Evolutionary conservation across 768 basidiomycete genomes (phyloP).

Genomic region (Cyathus striatus): DNA sequence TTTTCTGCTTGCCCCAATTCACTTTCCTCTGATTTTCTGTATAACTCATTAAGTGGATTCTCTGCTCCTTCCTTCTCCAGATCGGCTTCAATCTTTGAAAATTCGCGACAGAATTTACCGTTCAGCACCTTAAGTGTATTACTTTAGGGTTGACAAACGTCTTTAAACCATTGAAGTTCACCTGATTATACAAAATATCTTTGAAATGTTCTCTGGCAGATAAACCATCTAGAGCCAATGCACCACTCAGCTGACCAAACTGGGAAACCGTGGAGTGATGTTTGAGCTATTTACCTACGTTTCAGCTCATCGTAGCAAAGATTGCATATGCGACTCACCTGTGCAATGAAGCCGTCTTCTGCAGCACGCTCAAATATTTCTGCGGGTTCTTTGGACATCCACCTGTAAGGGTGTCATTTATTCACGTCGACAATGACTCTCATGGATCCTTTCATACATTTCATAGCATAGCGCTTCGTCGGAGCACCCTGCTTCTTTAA

Average conservation of each 20-base stretch:
- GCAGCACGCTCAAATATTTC: conserved; percentile 67
- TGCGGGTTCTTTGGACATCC: conserved; percentile 71
- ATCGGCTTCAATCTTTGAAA: conserved; percentile 49
- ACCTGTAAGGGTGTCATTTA: conserved; percentile 28
- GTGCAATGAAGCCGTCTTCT: conserved; percentile 58
- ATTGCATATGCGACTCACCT: conserved; percentile 24
- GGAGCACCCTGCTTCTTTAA: conserved; percentile 61
- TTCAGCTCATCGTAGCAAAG: background rate
- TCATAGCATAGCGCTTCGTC: conserved; percentile 65
- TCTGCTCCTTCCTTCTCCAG: conserved; percentile 48
- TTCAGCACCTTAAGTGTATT: conserved; percentile 39
- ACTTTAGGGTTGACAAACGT: background rate
- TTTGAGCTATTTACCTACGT: conserved; percentile 38
- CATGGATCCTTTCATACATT: conserved; percentile 37
- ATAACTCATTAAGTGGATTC: conserved; percentile 54
- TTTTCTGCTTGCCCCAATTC: conserved; percentile 58
- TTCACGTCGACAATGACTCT: background rate
- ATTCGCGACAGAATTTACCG: conserved; percentile 52
- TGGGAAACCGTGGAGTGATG: conserved; percentile 60
- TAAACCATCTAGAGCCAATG: conserved; percentile 50
- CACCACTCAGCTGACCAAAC: conserved; percentile 56
- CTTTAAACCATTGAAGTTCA: conserved; percentile 9
- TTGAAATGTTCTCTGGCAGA: conserved; percentile 46
- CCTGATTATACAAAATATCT: conserved; percentile 55
- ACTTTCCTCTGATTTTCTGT: conserved; percentile 41